phyloP scores from a whole-genome alignment of 1,139 yeast genomes.

The Hemisphaericaspora xylofermentans region DNA sequence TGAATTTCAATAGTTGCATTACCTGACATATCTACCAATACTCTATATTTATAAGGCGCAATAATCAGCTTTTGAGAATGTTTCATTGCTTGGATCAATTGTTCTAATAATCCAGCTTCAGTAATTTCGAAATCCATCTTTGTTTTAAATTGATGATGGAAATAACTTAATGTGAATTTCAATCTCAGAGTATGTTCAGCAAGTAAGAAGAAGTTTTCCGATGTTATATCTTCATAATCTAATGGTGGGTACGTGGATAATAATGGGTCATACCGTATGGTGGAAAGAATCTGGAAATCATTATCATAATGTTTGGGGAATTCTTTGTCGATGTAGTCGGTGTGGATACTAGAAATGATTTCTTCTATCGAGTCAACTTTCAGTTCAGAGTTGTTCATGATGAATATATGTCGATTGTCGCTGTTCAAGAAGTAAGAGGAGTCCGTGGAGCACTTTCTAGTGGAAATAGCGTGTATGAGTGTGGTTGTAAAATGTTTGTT shows the following conservation, averaged over 20 bases:
- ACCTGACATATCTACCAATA: conserved; percentile 52
- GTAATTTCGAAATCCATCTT: conserved; percentile 35
- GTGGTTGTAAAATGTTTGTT: no score
- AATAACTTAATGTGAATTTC: conserved; percentile 52
- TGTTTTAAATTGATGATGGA: conserved; percentile 30
- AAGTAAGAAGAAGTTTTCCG: conserved; percentile 55
- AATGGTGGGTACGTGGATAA: conserved; percentile 31
- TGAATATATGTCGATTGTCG: no score
- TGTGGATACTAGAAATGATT: conserved; percentile 14
- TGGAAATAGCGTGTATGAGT: no score
- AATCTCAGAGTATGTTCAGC: conserved; percentile 65
- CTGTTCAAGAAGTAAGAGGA: no score
- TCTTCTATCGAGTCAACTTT: conserved; percentile 1
- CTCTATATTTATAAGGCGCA: conserved; percentile 57
- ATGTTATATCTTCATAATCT: conserved; percentile 25
- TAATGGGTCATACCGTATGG: conserved; percentile 71
- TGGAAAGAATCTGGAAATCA: conserved; percentile 59
- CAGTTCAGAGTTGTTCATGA: no score
- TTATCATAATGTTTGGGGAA: conserved; percentile 19
- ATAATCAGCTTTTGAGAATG: conserved; percentile 25
- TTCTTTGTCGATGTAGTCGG: conserved; percentile 19
- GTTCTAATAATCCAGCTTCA: conserved; percentile 39
- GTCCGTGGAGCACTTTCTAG: no score
- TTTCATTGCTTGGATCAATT: conserved; percentile 45
- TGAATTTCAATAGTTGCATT: conserved; percentile 51